Percentiles rank a stretch among this genome's conserved stretches.
phyloP scores from a whole-genome alignment of 2,329 filamentous ascomycete species.

The Pyricularia grisea region DNA sequence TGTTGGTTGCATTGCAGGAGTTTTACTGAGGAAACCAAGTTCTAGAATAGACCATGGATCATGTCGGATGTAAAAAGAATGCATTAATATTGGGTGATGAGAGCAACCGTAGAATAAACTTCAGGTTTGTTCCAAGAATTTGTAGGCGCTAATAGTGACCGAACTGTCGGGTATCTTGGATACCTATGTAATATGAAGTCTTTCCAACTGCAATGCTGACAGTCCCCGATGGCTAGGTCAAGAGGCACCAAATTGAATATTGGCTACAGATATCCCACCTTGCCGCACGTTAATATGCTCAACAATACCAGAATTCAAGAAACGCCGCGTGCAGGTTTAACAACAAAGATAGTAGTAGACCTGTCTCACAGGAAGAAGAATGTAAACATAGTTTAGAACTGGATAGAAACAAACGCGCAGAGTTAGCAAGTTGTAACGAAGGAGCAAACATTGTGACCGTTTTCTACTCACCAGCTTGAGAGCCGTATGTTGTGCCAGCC shows the following conservation, averaged over 20 bases:
- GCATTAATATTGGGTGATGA: too few relatives aligned
- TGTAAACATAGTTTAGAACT: not conserved
- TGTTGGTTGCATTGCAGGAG: not conserved
- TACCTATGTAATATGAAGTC: too few relatives aligned
- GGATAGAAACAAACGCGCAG: not conserved
- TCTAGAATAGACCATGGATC: not conserved
- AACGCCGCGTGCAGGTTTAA: not conserved
- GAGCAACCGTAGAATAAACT: too few relatives aligned
- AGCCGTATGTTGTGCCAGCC: constrained; percentile 51
- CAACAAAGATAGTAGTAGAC: not conserved
- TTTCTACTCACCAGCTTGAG: constrained; percentile 49
- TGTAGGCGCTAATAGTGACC: too few relatives aligned
- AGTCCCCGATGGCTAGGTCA: too few relatives aligned
- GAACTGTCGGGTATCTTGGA: too few relatives aligned
- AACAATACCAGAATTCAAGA: not conserved
- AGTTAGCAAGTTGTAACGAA: not conserved
- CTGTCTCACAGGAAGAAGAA: not conserved
- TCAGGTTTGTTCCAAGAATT: too few relatives aligned
- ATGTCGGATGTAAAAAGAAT: not conserved
- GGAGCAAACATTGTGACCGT: not conserved
- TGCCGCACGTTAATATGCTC: too few relatives aligned
- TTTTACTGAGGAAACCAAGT: not conserved
- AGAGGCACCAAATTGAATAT: too few relatives aligned
- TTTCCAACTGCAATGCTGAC: too few relatives aligned
- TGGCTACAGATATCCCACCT: too few relatives aligned